Conservation (phyloP, 257 asterid species). For the Jasminum sambac region DNA sequence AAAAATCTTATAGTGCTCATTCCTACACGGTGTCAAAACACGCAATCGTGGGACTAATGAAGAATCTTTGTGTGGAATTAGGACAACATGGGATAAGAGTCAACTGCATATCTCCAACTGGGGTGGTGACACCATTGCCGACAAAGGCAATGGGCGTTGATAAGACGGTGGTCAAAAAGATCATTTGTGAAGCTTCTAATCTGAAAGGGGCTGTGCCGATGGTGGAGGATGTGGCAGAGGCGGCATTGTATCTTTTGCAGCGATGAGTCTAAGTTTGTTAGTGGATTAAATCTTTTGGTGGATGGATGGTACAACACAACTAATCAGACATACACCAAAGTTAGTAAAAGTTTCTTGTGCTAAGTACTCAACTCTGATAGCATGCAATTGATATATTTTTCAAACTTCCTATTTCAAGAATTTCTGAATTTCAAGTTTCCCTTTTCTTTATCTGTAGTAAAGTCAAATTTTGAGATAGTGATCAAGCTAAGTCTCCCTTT, state of each 20-base stretch:
- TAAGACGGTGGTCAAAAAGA: conserved; percentile 51
- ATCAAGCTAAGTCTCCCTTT: conserved; percentile 25
- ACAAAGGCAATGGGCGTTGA: conserved; percentile 45
- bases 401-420: no score
- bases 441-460: no score
- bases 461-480: no score
- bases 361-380: not conserved
- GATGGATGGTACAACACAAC: conserved; percentile 81
- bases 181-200: conserved; percentile 50
- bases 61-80: conserved; percentile 64
- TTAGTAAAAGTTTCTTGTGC: conserved; percentile 22
- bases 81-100: conserved; percentile 73
- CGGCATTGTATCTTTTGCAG: conserved; percentile 64
- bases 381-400: no score
- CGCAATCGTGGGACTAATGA: conserved; percentile 70
- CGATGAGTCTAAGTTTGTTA: conserved; percentile 62
- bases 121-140: conserved; percentile 68
- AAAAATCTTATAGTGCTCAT: no score
- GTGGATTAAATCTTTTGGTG: conserved; percentile 66
- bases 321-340: conserved; percentile 50
- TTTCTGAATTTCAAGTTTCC: no score
- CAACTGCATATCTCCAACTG: conserved; percentile 71
- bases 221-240: conserved; percentile 80
- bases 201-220: conserved; percentile 61
- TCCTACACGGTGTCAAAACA: conserved; percentile 67